Conservation (phyloP, 83 land plant genomes). For the Thuja plicata region DNA sequence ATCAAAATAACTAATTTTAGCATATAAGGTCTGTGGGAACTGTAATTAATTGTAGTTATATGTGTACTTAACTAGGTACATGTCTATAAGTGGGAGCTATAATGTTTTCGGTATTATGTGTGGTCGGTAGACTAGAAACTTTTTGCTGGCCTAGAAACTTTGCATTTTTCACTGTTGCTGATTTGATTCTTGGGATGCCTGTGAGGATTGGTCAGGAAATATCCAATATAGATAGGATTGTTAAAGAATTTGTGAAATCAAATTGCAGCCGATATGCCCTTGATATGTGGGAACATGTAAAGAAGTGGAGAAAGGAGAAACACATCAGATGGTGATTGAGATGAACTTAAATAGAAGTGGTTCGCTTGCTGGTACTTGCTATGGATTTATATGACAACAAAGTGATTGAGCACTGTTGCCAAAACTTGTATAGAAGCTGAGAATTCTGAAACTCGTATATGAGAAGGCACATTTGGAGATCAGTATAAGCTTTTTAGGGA, state of each 20-base stretch:
- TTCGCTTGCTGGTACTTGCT: not conserved
- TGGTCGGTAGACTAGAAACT: not conserved
- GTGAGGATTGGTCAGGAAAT: not conserved
- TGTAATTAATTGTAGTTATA: not conserved
- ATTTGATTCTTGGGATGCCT: not conserved
- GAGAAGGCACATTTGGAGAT: not conserved
- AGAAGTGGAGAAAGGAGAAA: not conserved
- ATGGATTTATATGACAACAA: not conserved
- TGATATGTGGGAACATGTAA: not conserved
- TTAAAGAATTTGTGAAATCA: not conserved
- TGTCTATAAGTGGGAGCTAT: not conserved
- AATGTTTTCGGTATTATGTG: not conserved
- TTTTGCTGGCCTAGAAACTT: not conserved
- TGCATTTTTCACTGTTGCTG: not conserved
- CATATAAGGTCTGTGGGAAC: not conserved
- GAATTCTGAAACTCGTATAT: not conserved
- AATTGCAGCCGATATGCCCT: not conserved
- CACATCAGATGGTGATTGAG: not conserved
- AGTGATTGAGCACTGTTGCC: not conserved
- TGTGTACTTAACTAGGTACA: not conserved
- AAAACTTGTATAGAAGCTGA: not conserved
- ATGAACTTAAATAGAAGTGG: not conserved
- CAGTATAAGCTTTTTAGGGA: not conserved
- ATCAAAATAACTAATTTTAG: not conserved
- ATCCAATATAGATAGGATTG: not conserved